Conservation (phyloP, 805 yeast genomes). For the Lachancea nothofagi region DNA sequence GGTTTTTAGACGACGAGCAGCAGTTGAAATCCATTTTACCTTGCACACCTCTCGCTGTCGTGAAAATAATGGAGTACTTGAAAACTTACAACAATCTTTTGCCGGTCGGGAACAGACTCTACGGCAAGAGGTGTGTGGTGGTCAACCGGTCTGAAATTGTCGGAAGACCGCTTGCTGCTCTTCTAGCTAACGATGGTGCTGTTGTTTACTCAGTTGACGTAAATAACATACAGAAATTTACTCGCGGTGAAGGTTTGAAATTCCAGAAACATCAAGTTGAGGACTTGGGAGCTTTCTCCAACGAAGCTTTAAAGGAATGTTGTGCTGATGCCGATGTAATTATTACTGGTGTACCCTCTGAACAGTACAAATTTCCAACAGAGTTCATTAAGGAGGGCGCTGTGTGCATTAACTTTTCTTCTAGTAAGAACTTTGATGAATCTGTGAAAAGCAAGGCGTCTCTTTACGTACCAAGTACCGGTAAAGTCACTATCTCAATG, state of each 20-base stretch:
- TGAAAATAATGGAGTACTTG: constrained; percentile 84
- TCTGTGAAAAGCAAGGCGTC: constrained; percentile 82
- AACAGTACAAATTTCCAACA: constrained; percentile 78
- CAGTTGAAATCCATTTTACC: constrained; percentile 82
- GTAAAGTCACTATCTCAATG: constrained; percentile 96
- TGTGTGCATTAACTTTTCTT: constrained; percentile 82
- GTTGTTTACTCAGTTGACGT: constrained; percentile 89
- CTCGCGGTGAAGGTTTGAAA: constrained; percentile 87
- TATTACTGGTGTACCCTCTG: constrained; percentile 92
- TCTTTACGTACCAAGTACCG: constrained; percentile 89
- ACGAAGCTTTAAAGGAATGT: constrained; percentile 47
- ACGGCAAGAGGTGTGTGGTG: constrained; percentile 86
- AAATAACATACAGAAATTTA: constrained; percentile 81
- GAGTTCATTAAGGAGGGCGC: constrained; percentile 81
- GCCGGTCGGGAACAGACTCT: constrained; percentile 85
- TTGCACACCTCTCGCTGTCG: constrained; percentile 93
- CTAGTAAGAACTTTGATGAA: constrained; percentile 80
- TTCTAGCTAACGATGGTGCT: constrained; percentile 96
- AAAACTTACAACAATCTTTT: constrained; percentile 79
- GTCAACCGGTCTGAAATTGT: constrained; percentile 95
- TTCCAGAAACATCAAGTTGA: constrained; percentile 77
- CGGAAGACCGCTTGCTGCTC: constrained; percentile 94
- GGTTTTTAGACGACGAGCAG: constrained; percentile 67
- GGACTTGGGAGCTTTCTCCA: constrained; percentile 42
- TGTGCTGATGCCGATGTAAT: constrained; percentile 81